Evolutionary conservation across 2,329 filamentous ascomycete species (phyloP).

Genomic region (Trichoderma sp.): DNA sequence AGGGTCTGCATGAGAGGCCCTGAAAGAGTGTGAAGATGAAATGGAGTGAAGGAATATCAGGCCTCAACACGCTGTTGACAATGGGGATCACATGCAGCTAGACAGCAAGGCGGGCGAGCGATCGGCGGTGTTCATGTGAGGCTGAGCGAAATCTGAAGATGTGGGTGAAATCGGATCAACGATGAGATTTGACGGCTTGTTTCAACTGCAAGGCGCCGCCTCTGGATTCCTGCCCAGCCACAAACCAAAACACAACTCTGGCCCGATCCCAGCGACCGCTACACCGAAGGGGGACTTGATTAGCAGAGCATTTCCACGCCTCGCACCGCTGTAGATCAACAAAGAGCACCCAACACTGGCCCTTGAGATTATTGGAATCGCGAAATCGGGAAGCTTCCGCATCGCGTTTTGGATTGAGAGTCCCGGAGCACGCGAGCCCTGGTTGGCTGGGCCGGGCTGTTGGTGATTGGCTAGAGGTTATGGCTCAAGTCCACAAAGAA

Average conservation of each 20-base stretch:
- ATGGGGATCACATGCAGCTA: not conserved
- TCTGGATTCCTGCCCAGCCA: not conserved
- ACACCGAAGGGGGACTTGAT: not conserved
- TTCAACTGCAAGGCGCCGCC: not conserved
- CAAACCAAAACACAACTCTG: not conserved
- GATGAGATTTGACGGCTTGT: not conserved
- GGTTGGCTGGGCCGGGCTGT: not conserved
- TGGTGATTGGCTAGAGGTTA: slow-evolving; percentile 5
- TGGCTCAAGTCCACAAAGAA: not conserved
- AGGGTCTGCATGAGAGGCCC: not conserved
- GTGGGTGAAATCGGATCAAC: not conserved
- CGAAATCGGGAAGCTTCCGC: not conserved
- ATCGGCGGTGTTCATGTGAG: not conserved
- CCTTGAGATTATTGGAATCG: not conserved
- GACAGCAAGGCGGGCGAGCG: not conserved
- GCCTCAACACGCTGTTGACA: not conserved
- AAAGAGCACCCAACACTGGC: not conserved
- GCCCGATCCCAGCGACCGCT: not conserved
- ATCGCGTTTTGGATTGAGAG: not conserved
- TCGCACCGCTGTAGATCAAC: not conserved
- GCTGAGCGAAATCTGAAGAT: slow-evolving; percentile 6
- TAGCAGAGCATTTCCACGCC: slow-evolving; percentile 1
- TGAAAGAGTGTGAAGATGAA: not conserved
- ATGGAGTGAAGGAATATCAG: not conserved
- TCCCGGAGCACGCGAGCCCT: slow-evolving; percentile 7